Evolutionary conservation across 805 yeast species (phyloP), one percentile per base, ranked within the genome.

Genomic region (Suhomyces prunicola): DNA sequence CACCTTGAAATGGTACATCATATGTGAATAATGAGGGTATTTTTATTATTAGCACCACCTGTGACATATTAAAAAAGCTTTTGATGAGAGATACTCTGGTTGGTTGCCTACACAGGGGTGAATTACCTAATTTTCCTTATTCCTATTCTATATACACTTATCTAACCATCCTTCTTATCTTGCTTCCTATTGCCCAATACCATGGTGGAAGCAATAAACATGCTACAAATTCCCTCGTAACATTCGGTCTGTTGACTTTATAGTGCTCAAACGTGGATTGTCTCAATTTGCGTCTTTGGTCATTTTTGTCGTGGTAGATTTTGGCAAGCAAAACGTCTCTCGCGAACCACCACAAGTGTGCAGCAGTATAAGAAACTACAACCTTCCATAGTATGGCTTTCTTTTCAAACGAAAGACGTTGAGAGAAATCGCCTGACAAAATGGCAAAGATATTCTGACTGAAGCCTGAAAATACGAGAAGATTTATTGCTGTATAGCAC

Each of bases 261-360:
- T 53, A 52, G 49, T 54, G 29, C 35, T 54, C 47, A 31, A 56
- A 49, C 4, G 62, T 57, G 17, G 53, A 44, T 3, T 50, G 41
- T 24, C 64, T 59, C 27, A 54, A 48, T 15, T 40, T 41, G 17
- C 61, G 48, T 45, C 65, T 58, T 24, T 39, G 50, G 1, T 48
- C 52, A 39, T 66, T 56, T 1, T 36, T n/a, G 39, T 66, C 72
- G 46, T 48, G 41, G 50, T 57, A 54, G 27, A 66, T 13, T 33
- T 47, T 39, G 29, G 50, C 33, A 23, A 60, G 45, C 50, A 60
- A 55, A 50, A 56, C 59, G 31, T 60, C 62, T 15, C 65, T 57
- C 10, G 57, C 17, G 24, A 59, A 71, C 76, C 75, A 71, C 74
- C 73, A 71, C 27, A 62, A 36, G 52, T 71, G 75, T 6, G 71